Base-by-base conservation (phyloP, 1,284 basidiomycete genomes). In the Irpex sp. region DNA sequence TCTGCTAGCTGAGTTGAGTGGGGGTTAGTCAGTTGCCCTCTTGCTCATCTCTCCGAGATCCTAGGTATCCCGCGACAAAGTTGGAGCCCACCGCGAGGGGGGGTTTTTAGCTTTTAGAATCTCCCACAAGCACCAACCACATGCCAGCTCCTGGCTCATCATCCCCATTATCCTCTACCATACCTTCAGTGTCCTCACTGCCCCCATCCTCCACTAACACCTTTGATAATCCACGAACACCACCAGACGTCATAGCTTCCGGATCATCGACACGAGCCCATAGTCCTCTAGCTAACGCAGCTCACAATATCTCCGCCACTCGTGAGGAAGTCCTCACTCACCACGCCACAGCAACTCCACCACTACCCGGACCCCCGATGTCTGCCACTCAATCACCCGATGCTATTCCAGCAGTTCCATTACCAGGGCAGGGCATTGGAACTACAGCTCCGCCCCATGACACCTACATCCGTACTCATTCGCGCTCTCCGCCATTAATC, bases 61-160 rank as follows among this genome's bases (percentile, higher is more conserved):
- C 26, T 26, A 26, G 26, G 26, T 4, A 26, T 26, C 26, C 26
- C 26, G 11, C 38, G 57, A 58, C 57, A 58, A 44, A 37, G 51
- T 44, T 59, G 58, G 58, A 59, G 58, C 58, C 44, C 58, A 59
- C 58, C 58, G 44, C 58, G 44, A 59, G 58, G 57, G 44, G 57
- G 31, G n/a, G 37, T 2, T 36, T 44, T 44, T 7, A 58, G 57
- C 38, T 44, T 15, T 9, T 26, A 5, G 5, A 8, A 17, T 9
- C 37, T 44, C 38, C 31, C 37, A 44, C 40, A 11, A 9, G 40
- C 15, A 44, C 15, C 40, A 9, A 9, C 15, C 40, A 44, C 15
- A 44, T 44, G 40, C 40, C 40, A 11, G 40, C 40, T 11, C 8
- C 8, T 44, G 40, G 15, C 8, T 44, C 15, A 44, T 15, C 8